Base-by-base conservation (phyloP, 1,139 yeast genomes). In the Blastobotrys indianensis region DNA sequence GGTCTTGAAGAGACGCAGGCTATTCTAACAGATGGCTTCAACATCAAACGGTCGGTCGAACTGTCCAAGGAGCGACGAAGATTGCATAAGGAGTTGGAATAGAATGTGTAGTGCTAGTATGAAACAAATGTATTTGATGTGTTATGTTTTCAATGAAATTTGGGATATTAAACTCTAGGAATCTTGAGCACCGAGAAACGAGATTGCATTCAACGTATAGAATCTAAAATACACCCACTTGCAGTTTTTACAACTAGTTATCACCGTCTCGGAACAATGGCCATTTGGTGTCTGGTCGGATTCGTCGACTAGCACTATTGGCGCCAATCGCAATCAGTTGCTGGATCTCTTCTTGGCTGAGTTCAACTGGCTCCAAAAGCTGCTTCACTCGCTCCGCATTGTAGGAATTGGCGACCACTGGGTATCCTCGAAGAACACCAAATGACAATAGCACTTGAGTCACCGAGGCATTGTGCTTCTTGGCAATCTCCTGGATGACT, bases 1-100 rank as follows among this genome's bases (percentile, higher is more conserved):
- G 90, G 86, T 58, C 74, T 92, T 56, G 97, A 90, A 65, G 97
- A 90, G 66, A 87, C 95, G 38, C 94, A 90, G 56, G 74, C 76
- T 47, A 74, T 90, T 41, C 75, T 92, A 54, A 72, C 82, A 39
- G 82, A 80, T 51, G 97, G 97, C 0, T 90, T 88, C 72, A 84
- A 85, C 58, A 85, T 90, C 53, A 80, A 77, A 57, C 81, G 79
- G 47, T 85, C 95, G 1, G 68, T 79, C n/a, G 52, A 48, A 29
- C 49, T 55, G 28, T 52, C 55, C 9, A 52, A 54, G 41, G 53
- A 42, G 23, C 41, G 51, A 15, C 11, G 28, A 16, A 23, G 20
- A 25, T 15, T 37, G 36, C 35, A 30, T 25, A 36, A 32, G 13
- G 45, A 42, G 8, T 4, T n/a, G 20, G 20, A 37, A 15, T 42